Percentiles rank a stretch among this genome's conserved stretches.
Conservation (phyloP, 805 yeast species). For the Priceomyces castillae region DNA sequence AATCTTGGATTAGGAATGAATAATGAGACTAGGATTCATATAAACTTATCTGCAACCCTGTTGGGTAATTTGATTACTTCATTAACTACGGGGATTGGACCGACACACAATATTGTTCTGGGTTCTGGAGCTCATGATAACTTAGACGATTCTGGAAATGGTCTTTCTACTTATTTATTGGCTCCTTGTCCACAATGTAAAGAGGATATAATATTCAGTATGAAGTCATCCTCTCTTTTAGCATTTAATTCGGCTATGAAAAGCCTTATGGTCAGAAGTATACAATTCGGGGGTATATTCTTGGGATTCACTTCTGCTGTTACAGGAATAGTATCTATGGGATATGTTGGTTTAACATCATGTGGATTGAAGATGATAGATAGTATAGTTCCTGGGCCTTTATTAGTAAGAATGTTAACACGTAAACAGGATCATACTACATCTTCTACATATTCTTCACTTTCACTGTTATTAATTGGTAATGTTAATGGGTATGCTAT, state of each 20-base stretch:
- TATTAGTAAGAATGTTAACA: conserved; percentile 26
- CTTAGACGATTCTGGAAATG: not conserved
- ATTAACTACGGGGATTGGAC: conserved; percentile 7
- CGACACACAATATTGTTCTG: not conserved
- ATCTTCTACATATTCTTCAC: conserved; percentile 3
- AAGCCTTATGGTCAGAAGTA: conserved; percentile 16
- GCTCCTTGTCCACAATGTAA: conserved; percentile 45
- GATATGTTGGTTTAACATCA: conserved; percentile 36
- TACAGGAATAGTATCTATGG: conserved; percentile 39
- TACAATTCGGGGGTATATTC: conserved; percentile 31
- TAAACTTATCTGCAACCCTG: conserved; percentile 14
- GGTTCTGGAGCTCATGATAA: not conserved
- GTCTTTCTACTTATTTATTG: conserved; percentile 15
- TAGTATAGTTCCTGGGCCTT: conserved; percentile 31
- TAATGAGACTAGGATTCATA: conserved; percentile 8
- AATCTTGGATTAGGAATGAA: conserved; percentile 14
- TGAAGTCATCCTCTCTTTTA: conserved; percentile 28
- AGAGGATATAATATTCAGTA: conserved; percentile 29
- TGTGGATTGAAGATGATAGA: conserved; percentile 39
- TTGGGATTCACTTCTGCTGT: conserved; percentile 39
- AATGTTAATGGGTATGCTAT: conserved; percentile 13
- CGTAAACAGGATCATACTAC: conserved; percentile 7
- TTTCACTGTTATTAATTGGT: conserved; percentile 12
- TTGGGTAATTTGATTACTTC: conserved; percentile 14
- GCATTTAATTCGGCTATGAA: conserved; percentile 17